phyloP scores from a whole-genome alignment of 2,329 filamentous ascomycete genomes.

The Fusarium transvaalense region DNA sequence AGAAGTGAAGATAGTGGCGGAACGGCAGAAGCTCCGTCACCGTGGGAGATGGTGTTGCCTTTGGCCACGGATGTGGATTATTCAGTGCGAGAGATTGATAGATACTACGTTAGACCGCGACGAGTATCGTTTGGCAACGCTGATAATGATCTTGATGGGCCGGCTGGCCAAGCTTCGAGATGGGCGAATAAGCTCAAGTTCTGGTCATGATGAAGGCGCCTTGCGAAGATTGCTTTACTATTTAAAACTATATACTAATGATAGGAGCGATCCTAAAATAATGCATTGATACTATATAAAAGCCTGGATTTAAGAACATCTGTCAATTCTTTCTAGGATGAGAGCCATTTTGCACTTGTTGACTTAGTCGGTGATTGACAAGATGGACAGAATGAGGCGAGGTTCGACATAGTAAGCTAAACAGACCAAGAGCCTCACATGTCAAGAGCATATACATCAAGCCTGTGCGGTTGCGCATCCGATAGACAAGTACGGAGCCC shows the following conservation, averaged over 20 bases:
- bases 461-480: no score
- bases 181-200: constrained; percentile 26
- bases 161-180: background rate
- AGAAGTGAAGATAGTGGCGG: constrained; percentile 7
- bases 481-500: no score
- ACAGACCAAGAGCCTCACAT: no score
- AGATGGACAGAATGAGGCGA: no score
- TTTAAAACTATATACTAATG: background rate
- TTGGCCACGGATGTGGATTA: constrained; percentile 50
- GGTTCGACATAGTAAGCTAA: no score
- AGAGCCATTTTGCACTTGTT: no score
- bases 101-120: constrained; percentile 49
- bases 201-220: constrained; percentile 16
- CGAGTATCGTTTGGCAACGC: constrained; percentile 35
- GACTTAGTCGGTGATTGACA: no score
- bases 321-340: no score
- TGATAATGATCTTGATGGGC: background rate
- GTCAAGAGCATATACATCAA: no score
- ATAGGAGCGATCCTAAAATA: background rate
- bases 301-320: no score
- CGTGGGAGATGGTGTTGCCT: constrained; percentile 28
- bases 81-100: constrained; percentile 54
- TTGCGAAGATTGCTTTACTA: no score
- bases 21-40: background rate
- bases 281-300: background rate